Percentiles rank a stretch among this genome's conserved stretches.
Evolutionary conservation across 345 rosid species (phyloP).

Genomic region (Lagerstroemia speciosa): DNA sequence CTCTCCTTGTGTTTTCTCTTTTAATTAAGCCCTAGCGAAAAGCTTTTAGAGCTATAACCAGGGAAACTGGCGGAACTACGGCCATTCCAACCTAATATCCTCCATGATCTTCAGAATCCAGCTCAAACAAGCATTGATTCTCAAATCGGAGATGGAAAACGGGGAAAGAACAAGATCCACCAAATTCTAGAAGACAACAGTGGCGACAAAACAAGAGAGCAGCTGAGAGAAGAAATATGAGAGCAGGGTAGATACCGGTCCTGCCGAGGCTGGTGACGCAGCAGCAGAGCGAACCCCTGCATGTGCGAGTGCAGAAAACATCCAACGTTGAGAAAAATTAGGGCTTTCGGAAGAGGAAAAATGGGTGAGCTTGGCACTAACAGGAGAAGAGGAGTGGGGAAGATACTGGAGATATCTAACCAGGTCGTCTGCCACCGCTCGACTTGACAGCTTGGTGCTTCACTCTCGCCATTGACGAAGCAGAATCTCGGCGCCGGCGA

Average conservation of each 20-base stretch:
- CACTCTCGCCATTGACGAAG: conserved; percentile 5
- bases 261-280: neutral
- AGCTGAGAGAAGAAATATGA: neutral
- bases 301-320: neutral
- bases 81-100: neutral
- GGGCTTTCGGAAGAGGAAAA: neutral
- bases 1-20: neutral
- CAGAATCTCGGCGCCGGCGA: neutral
- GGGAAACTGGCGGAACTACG: neutral
- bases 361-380: too few relatives aligned
- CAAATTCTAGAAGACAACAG: neutral
- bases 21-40: neutral
- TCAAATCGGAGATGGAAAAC: neutral
- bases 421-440: too few relatives aligned
- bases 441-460: conserved; percentile 1
- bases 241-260: neutral
- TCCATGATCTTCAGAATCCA: neutral
- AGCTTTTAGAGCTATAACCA: neutral
- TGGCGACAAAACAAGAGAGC: neutral
- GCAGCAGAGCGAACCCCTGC: neutral
- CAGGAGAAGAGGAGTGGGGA: neutral
- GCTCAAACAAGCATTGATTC: neutral
- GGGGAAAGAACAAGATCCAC: neutral
- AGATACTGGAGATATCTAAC: neutral
- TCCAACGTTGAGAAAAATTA: neutral